Conservation (phyloP, 2,329 filamentous ascomycete species). For the Verticillium nubilum region DNA sequence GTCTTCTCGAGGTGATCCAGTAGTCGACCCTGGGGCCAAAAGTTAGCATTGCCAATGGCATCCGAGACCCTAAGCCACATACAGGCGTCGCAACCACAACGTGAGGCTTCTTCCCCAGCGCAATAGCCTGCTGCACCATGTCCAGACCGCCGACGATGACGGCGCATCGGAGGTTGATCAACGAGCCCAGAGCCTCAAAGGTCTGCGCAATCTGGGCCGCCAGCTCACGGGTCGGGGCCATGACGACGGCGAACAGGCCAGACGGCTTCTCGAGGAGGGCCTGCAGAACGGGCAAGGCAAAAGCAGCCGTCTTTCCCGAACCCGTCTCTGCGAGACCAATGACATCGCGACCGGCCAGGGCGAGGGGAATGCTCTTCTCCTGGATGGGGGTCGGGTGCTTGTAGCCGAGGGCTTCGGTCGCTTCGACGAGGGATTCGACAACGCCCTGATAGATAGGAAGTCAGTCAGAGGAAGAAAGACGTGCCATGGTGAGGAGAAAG, state of each 20-base stretch:
- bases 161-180: slow-evolving; percentile 65
- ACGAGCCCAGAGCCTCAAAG: slow-evolving; percentile 50
- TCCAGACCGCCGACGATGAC: slow-evolving; percentile 92
- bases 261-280: slow-evolving; percentile 84
- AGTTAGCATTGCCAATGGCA: neutral
- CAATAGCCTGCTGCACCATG: slow-evolving; percentile 88
- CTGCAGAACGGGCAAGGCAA: slow-evolving; percentile 88
- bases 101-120: slow-evolving; percentile 92
- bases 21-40: slow-evolving; percentile 7
- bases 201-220: slow-evolving; percentile 86
- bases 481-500: neutral
- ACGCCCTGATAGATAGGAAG: slow-evolving; percentile 52
- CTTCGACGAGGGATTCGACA: slow-evolving; percentile 82
- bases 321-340: slow-evolving; percentile 95
- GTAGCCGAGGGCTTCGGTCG: slow-evolving; percentile 77
- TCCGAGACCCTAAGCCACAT: neutral
- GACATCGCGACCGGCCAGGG: slow-evolving; percentile 75
- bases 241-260: slow-evolving; percentile 78
- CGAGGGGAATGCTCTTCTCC: slow-evolving; percentile 73
- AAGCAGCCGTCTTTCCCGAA: slow-evolving; percentile 92
- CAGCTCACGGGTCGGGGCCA: slow-evolving; percentile 89
- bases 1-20: slow-evolving; percentile 90
- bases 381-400: slow-evolving; percentile 87
- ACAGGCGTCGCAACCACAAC: slow-evolving; percentile 89
- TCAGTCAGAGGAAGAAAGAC: too few species aligned